Base-by-base conservation (phyloP, 371 early-diverging fungal species). In the Apophysomyces ossiformis region DNA sequence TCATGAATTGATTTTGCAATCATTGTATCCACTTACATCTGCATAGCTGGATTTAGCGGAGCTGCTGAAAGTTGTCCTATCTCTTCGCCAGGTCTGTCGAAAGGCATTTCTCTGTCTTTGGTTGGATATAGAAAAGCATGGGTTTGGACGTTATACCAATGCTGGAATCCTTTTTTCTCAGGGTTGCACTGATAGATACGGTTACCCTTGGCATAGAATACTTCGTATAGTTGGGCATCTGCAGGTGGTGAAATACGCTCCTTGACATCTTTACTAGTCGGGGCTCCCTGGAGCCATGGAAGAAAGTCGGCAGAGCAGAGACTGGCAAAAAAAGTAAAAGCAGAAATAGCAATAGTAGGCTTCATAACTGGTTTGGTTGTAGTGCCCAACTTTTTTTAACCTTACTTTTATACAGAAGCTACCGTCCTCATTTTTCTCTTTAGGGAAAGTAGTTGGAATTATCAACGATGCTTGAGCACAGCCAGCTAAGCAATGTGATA, bases 91-190 rank as follows among this genome's bases (percentile, higher is more conserved):
- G 61, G 57, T 7, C 60, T 50, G 64, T 80, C 77, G 67, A 63
- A 80, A 1, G 80, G 80, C 18, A 69, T 66, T 26, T 67, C 26
- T 39, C 61, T 50, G 5, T 61, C 70, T 13, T 75, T 58, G 16
- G 80, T 75, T 9, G 73, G 70, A 57, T 80, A 80, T 13, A 80
- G 58, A 15, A 71, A 64, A 12, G 75, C 75, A 21, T 77, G 75
- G 4, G 80, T 80, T 61, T 80, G 80, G 9, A 80, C 80, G 63
- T 63, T 75, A 56, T 80, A 80, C 80, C 80, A 80, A 38, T 72
- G 75, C 37, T 70, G 73, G 47, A 73, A 77, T 2, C 77, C 77
- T 13, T 58, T 73, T 57, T 64, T 58, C 68, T 80, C 80, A 12
- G 77, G 80, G 54, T 77, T 80, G 57, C 80, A 80, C 54, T 77